These are phyloP conservation scores for Arabidopsis suecica DNA, from an alignment of 345 rosid genomes.

Conservation along the genomic window DNA sequence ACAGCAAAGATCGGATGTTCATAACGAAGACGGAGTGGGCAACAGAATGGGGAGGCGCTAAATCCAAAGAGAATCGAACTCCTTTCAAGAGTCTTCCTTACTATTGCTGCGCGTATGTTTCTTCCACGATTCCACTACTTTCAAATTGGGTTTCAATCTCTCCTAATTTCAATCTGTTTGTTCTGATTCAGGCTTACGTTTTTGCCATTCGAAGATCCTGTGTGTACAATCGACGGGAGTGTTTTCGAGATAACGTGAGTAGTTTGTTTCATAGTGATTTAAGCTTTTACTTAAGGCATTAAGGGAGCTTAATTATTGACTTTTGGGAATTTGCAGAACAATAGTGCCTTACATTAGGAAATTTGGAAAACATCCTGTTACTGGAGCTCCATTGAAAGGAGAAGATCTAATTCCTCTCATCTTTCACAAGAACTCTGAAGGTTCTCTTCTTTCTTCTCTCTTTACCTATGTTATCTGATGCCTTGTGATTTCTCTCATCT, in stretches of 20 bases:
- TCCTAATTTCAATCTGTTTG: background rate
- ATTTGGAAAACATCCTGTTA: constrained; percentile 86
- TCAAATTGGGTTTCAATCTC: background rate
- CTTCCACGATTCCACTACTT: background rate
- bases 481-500: background rate
- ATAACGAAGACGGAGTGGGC: constrained; percentile 98
- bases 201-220: constrained; percentile 80
- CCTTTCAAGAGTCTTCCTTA: constrained; percentile 95
- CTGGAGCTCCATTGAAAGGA: constrained; percentile 73
- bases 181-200: constrained; percentile 77
- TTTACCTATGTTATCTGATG: background rate
- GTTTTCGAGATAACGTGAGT: constrained; percentile 86
- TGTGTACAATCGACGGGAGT: constrained; percentile 82
- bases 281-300: background rate
- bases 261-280: constrained; percentile 6
- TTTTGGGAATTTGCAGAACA: constrained; percentile 53
- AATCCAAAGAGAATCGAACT: constrained; percentile 70
- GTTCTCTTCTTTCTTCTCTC: constrained; percentile 46
- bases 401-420: constrained; percentile 75
- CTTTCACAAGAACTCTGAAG: constrained; percentile 88
- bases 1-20: constrained; percentile 97
- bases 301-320: constrained; percentile 13
- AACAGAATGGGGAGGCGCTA: constrained; percentile 99
- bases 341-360: constrained; percentile 85
- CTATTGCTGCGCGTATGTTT: constrained; percentile 93